Evolutionary conservation across 1,284 basidiomycete species (phyloP), one percentile per base, ranked within the genome.

Genomic region (Heimioporus retisporus): DNA sequence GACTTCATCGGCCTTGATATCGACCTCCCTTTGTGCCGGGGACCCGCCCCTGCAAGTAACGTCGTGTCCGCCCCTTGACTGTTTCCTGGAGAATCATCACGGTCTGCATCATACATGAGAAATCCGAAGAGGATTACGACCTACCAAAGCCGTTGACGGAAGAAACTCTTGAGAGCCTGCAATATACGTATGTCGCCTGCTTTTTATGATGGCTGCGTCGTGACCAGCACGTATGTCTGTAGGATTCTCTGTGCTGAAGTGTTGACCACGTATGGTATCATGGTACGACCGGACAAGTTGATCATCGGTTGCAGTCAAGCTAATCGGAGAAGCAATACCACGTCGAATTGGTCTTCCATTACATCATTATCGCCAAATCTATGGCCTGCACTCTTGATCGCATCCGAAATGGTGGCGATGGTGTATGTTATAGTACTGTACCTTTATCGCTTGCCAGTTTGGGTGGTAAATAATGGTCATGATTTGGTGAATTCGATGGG

Each of bases 11-110:
- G 87, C 85, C 61, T 84, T 93, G 84, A 87, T 93, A 54, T 89
- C 91, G 0, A 88, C 86, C 1, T 87, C 94, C 2, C 81, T 97
- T 43, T 86, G 91, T n/a, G 92, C 90, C 0, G 95, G 93, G 6
- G 83, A 83, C 18, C 90, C 95, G 0, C 80, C 97, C 23, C 95
- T 95, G 0, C 95, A 97, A 74, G 93, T 96, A 57, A 96, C 94
- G 0, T 93, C 95, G 0, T 93, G 91, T 69, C 95, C 95, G 0
- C 83, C 96, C 5, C 81, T 96, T 0, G 90, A 95, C 72, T 85
- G 94, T 13, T 94, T 94, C 72, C 85, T 90, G 82, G 76, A 83
- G n/a, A 81, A 85, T 60, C 83, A 81, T 50, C 87, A 90, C 59
- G 91, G 90, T 0, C 75, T 93, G 42, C 86, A 91, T 58, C 82